Evolutionary conservation across 768 basidiomycete genomes (phyloP).

Genomic region (Tricholoma terreum): DNA sequence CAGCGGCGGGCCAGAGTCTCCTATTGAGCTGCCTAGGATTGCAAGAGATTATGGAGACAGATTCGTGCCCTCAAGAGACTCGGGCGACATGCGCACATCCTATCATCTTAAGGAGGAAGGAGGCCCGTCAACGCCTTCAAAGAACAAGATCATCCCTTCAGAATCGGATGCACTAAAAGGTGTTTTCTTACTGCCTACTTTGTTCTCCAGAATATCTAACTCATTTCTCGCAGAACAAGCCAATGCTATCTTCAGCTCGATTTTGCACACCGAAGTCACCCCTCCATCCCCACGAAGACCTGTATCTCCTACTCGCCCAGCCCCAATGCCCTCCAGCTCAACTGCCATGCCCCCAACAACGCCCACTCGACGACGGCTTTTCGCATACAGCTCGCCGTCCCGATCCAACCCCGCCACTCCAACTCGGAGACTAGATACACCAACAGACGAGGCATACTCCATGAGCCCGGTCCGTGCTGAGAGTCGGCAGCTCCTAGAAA

Average conservation of each 20-base stretch:
- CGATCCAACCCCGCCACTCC: conserved; percentile 56
- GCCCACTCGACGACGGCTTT: conserved; percentile 59
- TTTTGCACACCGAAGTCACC: conserved; percentile 76
- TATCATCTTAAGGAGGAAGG: conserved; percentile 64
- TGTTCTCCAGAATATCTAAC: conserved; percentile 1
- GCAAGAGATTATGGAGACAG: conserved; percentile 55
- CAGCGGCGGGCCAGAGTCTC: conserved; percentile 41
- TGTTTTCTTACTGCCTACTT: conserved; percentile 20
- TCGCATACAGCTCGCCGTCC: conserved; percentile 64
- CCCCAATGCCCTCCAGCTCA: conserved; percentile 38
- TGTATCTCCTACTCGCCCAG: conserved; percentile 55
- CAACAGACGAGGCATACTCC: conserved; percentile 86
- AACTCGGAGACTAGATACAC: conserved; percentile 67
- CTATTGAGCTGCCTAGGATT: conserved; percentile 35
- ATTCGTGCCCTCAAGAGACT: conserved; percentile 66
- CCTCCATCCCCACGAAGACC: conserved; percentile 63
- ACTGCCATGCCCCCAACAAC: conserved; percentile 42
- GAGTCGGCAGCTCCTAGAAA: conserved; percentile 78
- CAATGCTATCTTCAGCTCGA: conserved; percentile 74
- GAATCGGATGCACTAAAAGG: conserved; percentile 80
- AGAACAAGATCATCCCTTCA: conserved; percentile 59
- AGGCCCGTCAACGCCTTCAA: conserved; percentile 57
- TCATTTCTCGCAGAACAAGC: conserved; percentile 61
- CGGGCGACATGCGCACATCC: conserved; percentile 61
- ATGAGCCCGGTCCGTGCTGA: conserved; percentile 86